phyloP scores from a whole-genome alignment of 441 rosid genomes.

The Erodium texanum region DNA sequence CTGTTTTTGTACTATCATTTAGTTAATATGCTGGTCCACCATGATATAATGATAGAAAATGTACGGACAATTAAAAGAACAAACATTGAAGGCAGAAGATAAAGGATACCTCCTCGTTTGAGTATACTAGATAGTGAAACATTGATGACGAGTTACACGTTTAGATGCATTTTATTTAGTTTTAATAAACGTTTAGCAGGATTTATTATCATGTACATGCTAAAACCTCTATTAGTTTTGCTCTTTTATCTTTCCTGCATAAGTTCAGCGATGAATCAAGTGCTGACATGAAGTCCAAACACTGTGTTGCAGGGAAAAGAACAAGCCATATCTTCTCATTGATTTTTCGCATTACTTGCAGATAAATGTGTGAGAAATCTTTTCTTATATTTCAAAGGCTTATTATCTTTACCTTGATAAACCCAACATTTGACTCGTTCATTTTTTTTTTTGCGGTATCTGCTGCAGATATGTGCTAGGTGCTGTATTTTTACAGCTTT shows the following conservation, averaged over 20 bases:
- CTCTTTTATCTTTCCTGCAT: background rate
- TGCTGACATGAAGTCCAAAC: background rate
- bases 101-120: background rate
- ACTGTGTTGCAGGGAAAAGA: conserved; percentile 54
- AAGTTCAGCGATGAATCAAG: background rate
- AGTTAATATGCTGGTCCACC: background rate
- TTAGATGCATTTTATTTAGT: background rate
- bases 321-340: conserved; percentile 69
- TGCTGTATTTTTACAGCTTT: conserved; percentile 84
- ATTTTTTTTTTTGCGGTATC: conserved; percentile 10
- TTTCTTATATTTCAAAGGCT: conserved; percentile 9
- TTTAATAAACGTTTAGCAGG: background rate
- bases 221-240: background rate
- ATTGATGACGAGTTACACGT: background rate
- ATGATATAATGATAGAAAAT: background rate
- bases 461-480: conserved; percentile 80
- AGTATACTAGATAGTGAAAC: background rate
- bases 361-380: conserved; percentile 63
- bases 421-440: background rate
- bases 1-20: conserved; percentile 7
- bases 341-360: conserved; percentile 73
- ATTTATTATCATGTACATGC: conserved; percentile 5
- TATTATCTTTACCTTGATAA: conserved; percentile 3
- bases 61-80: background rate
- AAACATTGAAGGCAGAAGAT: background rate